These are phyloP conservation scores for Nakazawaea ernobii DNA, from an alignment of 805 yeast species.

Conservation along the genomic window DNA sequence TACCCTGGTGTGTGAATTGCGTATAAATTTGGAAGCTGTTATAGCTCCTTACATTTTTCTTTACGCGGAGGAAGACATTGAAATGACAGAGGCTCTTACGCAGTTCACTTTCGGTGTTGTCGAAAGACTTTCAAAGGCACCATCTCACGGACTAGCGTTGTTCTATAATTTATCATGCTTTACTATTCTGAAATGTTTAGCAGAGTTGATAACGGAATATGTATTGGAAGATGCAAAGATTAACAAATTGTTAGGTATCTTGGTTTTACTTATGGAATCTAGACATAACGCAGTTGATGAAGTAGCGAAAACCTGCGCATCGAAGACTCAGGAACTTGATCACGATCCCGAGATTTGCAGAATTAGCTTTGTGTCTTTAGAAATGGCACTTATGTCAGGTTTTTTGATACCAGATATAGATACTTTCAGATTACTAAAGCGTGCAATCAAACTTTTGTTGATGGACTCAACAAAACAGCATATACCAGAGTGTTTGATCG, in stretches of 20 bases:
- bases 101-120: slow-evolving; percentile 32
- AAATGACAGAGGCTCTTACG: slow-evolving; percentile 28
- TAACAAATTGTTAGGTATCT: slow-evolving; percentile 31
- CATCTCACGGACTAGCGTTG: background rate
- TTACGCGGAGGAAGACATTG: slow-evolving; percentile 29
- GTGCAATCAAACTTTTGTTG: slow-evolving; percentile 27
- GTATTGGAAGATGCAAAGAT: slow-evolving; percentile 11
- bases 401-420: slow-evolving; percentile 47
- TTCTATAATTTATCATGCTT: slow-evolving; percentile 2
- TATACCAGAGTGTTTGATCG: slow-evolving; percentile 18
- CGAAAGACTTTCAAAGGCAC: slow-evolving; percentile 23
- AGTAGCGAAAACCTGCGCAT: background rate
- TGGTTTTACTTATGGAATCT: slow-evolving; percentile 33
- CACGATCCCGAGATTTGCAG: slow-evolving; percentile 24
- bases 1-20: background rate
- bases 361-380: slow-evolving; percentile 34
- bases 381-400: slow-evolving; percentile 45
- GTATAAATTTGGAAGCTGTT: slow-evolving; percentile 5
- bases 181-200: background rate
- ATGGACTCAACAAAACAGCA: slow-evolving; percentile 18
- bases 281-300: slow-evolving; percentile 15
- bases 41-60: slow-evolving; percentile 31
- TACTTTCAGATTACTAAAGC: slow-evolving; percentile 40
- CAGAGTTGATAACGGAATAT: slow-evolving; percentile 20
- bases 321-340: slow-evolving; percentile 1